These are phyloP conservation scores for Globisporangium viniferum DNA, from an alignment of 352 stramenopile genomes.

Conservation along the genomic window DNA sequence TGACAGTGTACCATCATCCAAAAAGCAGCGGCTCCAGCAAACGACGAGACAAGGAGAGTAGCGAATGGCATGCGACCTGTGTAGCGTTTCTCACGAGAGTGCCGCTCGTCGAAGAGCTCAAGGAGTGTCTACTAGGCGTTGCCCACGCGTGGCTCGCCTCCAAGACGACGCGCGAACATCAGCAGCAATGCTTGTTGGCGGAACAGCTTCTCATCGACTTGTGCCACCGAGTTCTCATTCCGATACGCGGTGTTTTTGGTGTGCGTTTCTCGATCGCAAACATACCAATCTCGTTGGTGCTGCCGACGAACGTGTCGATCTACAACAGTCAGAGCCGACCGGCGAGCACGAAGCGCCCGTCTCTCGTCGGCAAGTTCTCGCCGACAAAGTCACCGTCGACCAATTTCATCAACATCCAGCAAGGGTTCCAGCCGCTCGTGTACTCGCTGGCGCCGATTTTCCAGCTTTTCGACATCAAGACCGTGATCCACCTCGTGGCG, in stretches of 20 bases:
- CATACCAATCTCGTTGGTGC: constrained; percentile 34
- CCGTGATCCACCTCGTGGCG: constrained; percentile 57
- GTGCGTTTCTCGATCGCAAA: constrained; percentile 48
- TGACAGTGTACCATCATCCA: constrained; percentile 64
- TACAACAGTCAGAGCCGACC: constrained; percentile 22
- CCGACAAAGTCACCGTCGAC: constrained; percentile 36
- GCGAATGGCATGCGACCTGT: constrained; percentile 63
- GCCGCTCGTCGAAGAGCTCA: constrained; percentile 55
- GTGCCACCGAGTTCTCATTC: constrained; percentile 53
- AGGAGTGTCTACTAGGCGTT: constrained; percentile 51
- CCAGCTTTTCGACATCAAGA: constrained; percentile 72
- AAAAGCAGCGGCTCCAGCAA: not conserved
- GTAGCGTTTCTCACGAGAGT: constrained; percentile 73
- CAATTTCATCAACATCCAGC: constrained; percentile 47
- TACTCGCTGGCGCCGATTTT: constrained; percentile 74
- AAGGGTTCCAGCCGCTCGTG: constrained; percentile 60
- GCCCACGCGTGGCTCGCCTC: constrained; percentile 45
- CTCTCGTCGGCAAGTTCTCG: constrained; percentile 24
- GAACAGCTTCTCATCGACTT: constrained; percentile 45
- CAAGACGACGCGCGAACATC: not conserved
- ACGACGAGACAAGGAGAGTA: constrained; percentile 13
- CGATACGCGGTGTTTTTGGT: constrained; percentile 63
- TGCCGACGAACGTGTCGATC: constrained; percentile 59
- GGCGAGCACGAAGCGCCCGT: constrained; percentile 3
- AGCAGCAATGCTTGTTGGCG: constrained; percentile 6